Base-by-base conservation (phyloP, 2,329 filamentous ascomycete species). In the Aspergillus brasiliensis region DNA sequence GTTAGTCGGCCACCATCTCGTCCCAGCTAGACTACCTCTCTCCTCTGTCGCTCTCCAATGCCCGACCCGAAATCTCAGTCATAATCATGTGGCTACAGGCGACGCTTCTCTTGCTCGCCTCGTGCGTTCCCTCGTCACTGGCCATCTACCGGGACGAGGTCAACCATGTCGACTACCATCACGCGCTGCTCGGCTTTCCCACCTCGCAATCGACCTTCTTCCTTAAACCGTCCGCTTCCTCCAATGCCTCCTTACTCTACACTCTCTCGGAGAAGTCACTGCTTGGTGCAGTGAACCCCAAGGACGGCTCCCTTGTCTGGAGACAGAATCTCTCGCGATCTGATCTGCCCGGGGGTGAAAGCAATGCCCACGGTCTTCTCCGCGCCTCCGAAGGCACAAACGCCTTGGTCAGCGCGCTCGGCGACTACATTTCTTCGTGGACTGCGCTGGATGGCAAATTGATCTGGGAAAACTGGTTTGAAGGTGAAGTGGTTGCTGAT, bases 141-240 rank as follows among this genome's bases (percentile, higher is more conserved):
- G 91, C 92, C 65, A 87, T 98, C 61, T 97, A 92, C 80, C 83
- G 86, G 67, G 95, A 99, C 73, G 94, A 99, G 77, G 92, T 96
- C 67, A 93, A 88, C 80, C 85, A 91, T 69, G 86, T 96, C 75
- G 95, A 99, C 79, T 98, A 92, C 80, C 94, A 98, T 79, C 88
- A 96, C 80, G 87, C 91, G 65, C 88, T 98, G 51, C 82, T 99
- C 71, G 95, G 95, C 71, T 80, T 91, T 38, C 92, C 95, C 57
- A 89, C 90, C 74, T 82, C 86, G 74, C 86, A 91, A 64, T 91
- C 91, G 62, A 97, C 94, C 68, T 96, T 98, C 84, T 98, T 98
- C 86, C 92, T 97, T 79, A 89, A 88, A 68, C 94, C 95, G 40
- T 85, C 90, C 70, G 84, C 86, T 63, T 86, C 88, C 67, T 93